Evolutionary conservation across 2,329 filamentous ascomycete species (phyloP), one percentile per base, ranked within the genome.

Genomic region (Colletotrichum scovillei): DNA sequence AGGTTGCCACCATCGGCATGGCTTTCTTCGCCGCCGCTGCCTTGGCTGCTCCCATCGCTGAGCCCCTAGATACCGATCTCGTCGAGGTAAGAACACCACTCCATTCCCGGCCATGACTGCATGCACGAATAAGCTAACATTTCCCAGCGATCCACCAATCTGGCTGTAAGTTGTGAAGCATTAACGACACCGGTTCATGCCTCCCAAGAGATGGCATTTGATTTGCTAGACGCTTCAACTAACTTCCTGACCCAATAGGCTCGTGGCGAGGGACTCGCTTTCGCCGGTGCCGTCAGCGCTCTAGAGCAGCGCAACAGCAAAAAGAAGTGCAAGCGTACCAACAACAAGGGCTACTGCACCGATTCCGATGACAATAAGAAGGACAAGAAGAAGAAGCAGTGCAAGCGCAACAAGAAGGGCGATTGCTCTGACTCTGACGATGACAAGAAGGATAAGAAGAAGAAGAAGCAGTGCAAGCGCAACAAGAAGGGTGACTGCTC

Each of bases 1-100:
- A 73, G 60, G 46, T 73, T 65, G 70, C 70, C 70, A 73, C 70
- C 22, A 32, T 73, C 11, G 70, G 70, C 56, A 65, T 73, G 42
- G 67, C 67, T 56, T 70, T 73, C 70, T 65, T 73, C 24, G 49
- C 70, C 35, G 55, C 24, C 28, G 59, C 70, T 32, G 66, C 67
- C 19, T 24, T 73, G 56, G 67, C 70, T 57, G 55, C n/a, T 5
- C 70, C 70, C 49, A 24, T 69, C 8, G 67, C 67, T 22, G 67
- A 60, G 70, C 59, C 66, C n/a, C 9, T 38, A 2, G 49, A 63
- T 58, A 30, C 28, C 26, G 70, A 63, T 11, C 46, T 70, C 26
- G 46, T 56, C 46, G 67, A 73, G 60, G 67, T 70, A n/a, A 59
- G 59, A 35, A 12, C 7, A 26, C 26, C 32, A 11, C 4, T 30